These are phyloP conservation scores for Colletotrichum liaoningense DNA, from an alignment of 2,329 filamentous ascomycete species.

Conservation along the genomic window DNA sequence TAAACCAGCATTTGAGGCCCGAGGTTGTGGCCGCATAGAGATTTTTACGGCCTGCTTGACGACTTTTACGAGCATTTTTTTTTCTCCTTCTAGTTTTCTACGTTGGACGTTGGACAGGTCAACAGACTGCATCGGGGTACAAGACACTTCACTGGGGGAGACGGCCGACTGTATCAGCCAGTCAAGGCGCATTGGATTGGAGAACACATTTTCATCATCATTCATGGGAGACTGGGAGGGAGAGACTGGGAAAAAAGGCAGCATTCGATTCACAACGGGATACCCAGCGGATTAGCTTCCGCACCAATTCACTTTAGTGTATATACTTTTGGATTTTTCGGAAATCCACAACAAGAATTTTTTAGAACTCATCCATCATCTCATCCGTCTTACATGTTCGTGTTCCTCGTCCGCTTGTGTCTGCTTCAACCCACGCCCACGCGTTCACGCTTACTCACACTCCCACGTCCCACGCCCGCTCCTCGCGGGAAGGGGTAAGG, in stretches of 20 bases:
- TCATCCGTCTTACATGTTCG: not conserved
- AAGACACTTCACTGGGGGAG: too few relatives aligned
- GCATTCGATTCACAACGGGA: constrained; percentile 12
- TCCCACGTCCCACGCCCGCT: not conserved
- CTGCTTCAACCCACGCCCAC: not conserved
- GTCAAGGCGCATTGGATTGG: not conserved
- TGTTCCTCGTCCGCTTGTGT: not conserved
- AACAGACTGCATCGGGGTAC: not conserved
- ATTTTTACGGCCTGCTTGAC: not conserved
- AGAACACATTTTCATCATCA: not conserved
- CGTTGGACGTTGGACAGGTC: not conserved
- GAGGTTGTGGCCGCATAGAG: constrained; percentile 11
- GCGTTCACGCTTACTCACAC: not conserved
- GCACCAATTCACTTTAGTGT: not conserved
- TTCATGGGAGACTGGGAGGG: too few relatives aligned
- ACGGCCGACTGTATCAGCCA: not conserved
- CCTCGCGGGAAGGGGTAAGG: not conserved
- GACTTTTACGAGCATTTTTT: not conserved
- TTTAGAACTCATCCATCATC: not conserved
- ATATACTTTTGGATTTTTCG: not conserved
- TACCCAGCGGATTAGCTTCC: constrained; percentile 21
- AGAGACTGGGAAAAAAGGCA: not conserved
- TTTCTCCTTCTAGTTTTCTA: not conserved
- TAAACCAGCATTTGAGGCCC: not conserved
- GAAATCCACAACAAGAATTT: not conserved